Base-by-base conservation (phyloP, 345 rosid species). In the Syzygium aromaticum region DNA sequence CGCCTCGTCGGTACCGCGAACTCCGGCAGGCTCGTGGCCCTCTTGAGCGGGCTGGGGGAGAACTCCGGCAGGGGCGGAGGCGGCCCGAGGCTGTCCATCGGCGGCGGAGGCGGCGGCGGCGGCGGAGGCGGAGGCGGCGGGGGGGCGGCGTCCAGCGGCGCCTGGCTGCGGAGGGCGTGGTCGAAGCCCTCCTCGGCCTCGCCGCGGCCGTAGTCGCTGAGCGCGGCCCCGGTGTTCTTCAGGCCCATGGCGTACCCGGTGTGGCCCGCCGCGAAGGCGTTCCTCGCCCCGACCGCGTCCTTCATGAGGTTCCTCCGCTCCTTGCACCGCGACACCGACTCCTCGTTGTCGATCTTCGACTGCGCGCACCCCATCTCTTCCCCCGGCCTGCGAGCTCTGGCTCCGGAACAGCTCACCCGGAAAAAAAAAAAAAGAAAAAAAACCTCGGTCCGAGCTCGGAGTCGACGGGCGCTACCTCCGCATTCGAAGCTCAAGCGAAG, bases 281-380 rank as follows among this genome's bases (percentile, higher is more conserved):
- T 96, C 9, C 98, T 90, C n/a, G 97, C 95, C 16, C 87, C 22
- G 22, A 96, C 99, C 7, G 98, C 99, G 10, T 95, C 99, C 89
- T 98, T 96, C 94, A 98, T 96, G 3, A 95, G 87, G 85, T 88
- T 94, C 54, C 94, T 88, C 13, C 99, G 93, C 54, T 96, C 98
- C 87, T 94, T 96, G 88, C 98, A 95, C 52, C 99, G 94, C 19
- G 95, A 86, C 86, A 98, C 99, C 3, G 98, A 92, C 59, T 96
- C 98, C 87, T 96, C 98, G 89, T 94, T 93, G 87, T 98, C 99
- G 87, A 95, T 93, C 88, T 90, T 95, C 21, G 99, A 98, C 90
- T 96, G 99, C 5, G 96, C 94, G 87, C 99, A 98, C 15, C 99
- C 99, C 99, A 98, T 95, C 88, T 57, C 63, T n/a, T 63, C 52